Base-by-base conservation (phyloP, 257 asterid species). In the Ocimum tenuiflorum region DNA sequence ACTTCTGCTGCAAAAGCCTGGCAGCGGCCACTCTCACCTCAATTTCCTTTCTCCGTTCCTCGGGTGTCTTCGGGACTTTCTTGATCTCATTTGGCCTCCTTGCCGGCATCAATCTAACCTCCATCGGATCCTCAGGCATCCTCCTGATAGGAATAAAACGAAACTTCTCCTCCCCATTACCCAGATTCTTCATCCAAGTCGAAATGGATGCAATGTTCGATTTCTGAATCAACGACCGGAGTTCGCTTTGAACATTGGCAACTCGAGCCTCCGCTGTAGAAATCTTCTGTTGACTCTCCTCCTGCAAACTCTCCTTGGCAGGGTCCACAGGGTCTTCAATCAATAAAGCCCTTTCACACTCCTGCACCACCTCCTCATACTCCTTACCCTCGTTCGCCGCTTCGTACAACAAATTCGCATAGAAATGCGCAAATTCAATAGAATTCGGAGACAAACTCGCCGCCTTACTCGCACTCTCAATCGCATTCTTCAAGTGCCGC, bases 1-100 rank as follows among this genome's bases (percentile, higher is more conserved):
- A 77, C 72, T 83, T 82, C 79, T 86, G 91, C 81, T 88, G 96
- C 74, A 88, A 54, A 74, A 88, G 82, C 78, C 85, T 79, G 0
- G 91, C 91, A 46, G 96, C 96, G 11, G 94, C 94, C 45, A 88
- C 96, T 52, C 86, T 88, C 58, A 88, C 96, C 85, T 88, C 94
- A 51, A 86, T 81, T 73, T 88, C 96, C 74, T 82, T 84, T 80
- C 94, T 78, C 63, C 85, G 82, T 73, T 88, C 95, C 73, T 86
- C 96, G 3, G 83, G 84, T 0, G 94, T 86, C 84, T 86, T 88
- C 46, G 85, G 67, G 7, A 82, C 94, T 79, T 88, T 83, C 83
- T 83, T 88, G 64, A 88, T 86, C 79, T 88, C 94, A 63, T 80
- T 86, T 12, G 94, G 84, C 79, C 91, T 78, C 64, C 82, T 78